These are phyloP conservation scores for Nicotiana tabacum DNA, from an alignment of 257 asterid genomes.

Conservation along the genomic window DNA sequence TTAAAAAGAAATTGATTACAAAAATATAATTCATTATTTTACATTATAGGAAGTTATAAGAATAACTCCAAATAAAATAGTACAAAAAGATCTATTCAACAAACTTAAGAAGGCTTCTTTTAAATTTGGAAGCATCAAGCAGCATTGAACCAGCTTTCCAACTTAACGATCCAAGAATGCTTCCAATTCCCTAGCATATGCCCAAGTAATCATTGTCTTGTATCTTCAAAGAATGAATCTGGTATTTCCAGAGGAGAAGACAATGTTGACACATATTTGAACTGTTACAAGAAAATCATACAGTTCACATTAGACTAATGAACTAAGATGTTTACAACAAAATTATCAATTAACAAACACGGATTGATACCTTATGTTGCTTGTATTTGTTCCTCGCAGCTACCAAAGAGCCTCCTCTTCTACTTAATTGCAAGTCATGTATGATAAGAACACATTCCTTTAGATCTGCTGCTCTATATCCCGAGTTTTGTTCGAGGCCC, in stretches of 20 bases:
- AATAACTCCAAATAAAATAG: too few relatives aligned
- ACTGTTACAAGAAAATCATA: slow-evolving; percentile 39
- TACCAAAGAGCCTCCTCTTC: slow-evolving; percentile 47
- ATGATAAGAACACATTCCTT: slow-evolving; percentile 59
- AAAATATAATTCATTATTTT: too few relatives aligned
- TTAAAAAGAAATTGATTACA: too few relatives aligned
- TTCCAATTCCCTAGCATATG: background rate
- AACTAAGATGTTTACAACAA: background rate
- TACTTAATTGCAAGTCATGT: slow-evolving; percentile 64
- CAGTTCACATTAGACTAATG: background rate
- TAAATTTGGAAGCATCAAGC: background rate
- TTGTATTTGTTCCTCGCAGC: slow-evolving; percentile 75
- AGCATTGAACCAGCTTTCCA: background rate
- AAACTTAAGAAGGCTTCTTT: too few relatives aligned
- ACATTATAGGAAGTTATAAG: too few relatives aligned
- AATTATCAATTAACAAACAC: background rate
- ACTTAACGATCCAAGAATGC: background rate
- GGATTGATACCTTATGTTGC: slow-evolving; percentile 54
- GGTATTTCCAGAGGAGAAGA: slow-evolving; percentile 50
- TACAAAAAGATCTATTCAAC: too few relatives aligned
- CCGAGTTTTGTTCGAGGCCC: slow-evolving; percentile 37
- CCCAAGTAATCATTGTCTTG: background rate
- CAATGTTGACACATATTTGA: slow-evolving; percentile 63
- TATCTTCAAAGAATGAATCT: slow-evolving; percentile 33
- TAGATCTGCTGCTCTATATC: slow-evolving; percentile 57